phyloP scores from a whole-genome alignment of 2,329 filamentous ascomycete species.

The Fusarium tjaetaba region DNA sequence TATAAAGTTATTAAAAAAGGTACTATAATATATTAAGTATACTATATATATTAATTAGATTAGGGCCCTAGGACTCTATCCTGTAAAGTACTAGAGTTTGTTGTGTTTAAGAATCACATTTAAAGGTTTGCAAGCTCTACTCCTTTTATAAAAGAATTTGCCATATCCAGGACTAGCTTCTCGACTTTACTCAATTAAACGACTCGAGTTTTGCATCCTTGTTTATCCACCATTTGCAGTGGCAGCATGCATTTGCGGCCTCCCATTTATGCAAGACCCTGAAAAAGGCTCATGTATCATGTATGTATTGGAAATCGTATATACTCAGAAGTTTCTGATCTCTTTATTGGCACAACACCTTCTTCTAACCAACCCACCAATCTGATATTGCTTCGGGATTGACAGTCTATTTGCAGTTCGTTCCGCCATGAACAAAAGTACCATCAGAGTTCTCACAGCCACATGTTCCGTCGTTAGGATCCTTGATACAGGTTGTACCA shows the following conservation, averaged over 20 bases:
- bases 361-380: not conserved
- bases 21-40: too few relatives aligned
- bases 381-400: too few relatives aligned
- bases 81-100: not conserved
- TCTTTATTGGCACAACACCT: accelerated
- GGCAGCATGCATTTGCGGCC: too few relatives aligned
- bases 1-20: too few relatives aligned
- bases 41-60: too few relatives aligned
- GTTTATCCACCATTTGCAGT: too few relatives aligned
- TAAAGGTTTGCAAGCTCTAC: accelerated
- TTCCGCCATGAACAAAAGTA: constrained; percentile 30
- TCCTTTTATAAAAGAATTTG: too few relatives aligned
- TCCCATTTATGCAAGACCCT: accelerated
- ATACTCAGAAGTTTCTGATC: accelerated
- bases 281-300: not conserved
- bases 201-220: accelerated
- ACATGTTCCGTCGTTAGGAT: constrained; percentile 36
- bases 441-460: constrained; percentile 42
- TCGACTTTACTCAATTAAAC: not conserved
- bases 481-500: constrained; percentile 40
- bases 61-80: too few relatives aligned
- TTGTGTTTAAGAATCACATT: too few relatives aligned
- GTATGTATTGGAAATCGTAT: not conserved
- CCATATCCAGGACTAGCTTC: not conserved
- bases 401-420: constrained; percentile 22